Conservation (phyloP, 2,329 filamentous ascomycete genomes). For the Zasmidium cellare region DNA sequence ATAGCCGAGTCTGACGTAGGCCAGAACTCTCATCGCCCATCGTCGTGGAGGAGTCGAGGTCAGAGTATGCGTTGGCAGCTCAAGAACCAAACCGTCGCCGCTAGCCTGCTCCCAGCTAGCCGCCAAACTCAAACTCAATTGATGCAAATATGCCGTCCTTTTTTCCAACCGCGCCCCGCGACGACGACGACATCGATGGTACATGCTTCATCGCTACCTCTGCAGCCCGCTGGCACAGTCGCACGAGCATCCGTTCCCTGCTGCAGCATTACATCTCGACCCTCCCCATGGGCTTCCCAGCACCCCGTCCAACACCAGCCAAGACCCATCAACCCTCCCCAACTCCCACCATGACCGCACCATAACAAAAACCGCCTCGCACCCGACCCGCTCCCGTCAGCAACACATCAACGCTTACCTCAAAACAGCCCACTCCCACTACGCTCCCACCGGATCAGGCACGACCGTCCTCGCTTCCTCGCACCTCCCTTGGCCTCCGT, state of each 20-base stretch:
- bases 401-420: background rate
- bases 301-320: background rate
- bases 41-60: background rate
- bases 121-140: slow-evolving; percentile 2
- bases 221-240: background rate
- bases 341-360: background rate
- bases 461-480: background rate
- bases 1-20: background rate
- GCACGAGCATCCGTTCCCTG: background rate
- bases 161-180: too few relatives aligned
- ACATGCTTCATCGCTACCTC: background rate
- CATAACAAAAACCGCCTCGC: too few relatives aligned
- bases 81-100: background rate
- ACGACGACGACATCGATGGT: background rate
- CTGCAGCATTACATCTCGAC: background rate
- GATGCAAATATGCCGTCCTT: background rate
- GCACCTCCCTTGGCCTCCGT: background rate
- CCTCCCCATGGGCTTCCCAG: too few relatives aligned
- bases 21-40: background rate
- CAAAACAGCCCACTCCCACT: background rate
- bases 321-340: background rate
- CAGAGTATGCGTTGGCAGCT: slow-evolving; percentile 1
- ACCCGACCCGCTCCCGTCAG: background rate
- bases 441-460: background rate
- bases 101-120: background rate